Base-by-base conservation (phyloP, 2,329 filamentous ascomycete species). In the Alternaria sp. region DNA sequence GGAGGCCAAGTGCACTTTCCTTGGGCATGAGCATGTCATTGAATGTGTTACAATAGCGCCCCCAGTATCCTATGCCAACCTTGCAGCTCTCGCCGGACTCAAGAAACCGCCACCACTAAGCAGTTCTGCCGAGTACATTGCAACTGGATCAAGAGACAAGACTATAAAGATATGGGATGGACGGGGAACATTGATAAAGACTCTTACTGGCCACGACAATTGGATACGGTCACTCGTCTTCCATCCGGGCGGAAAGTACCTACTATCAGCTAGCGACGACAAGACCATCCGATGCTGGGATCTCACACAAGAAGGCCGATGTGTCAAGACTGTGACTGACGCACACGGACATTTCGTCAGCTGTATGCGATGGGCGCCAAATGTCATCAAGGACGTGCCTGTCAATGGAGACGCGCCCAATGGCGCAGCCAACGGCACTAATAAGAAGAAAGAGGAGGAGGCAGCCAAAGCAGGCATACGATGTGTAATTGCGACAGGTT, bases 281-380 rank as follows among this genome's bases (percentile, higher is more conserved):
- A 96, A 95, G 81, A 94, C 92, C 5, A 84, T 98, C 61, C 86
- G 94, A 56, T 97, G 94, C 82, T 98, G 94, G 94, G 94, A 98
- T 81, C 82, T 98, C 26, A 86, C 87, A 26, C 94, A 98, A 75
- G 93, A 96, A 76, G 92, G 92, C 42, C 94, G 93, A 73, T 94
- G 93, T 70, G 93, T 97, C 67, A 94, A 94, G 79, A 89, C 88
- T 0, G 81, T 98, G 16, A 84, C 85, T 38, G 91, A 93, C 64
- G 89, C 88, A 0, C 93, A 96, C 75, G 88, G 86, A 5, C 93
- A 93, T 74, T 97, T 98, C 72, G 87, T 97, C 51, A 93, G 88
- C 61, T 94, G 91, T 74, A 84, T 97, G 71, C 82, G 93, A 63
- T 98, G 94, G 94, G 94, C 93, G 2, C 94, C 94, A 0, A 88